Evolutionary conservation across 1,284 basidiomycete genomes (phyloP), one percentile per base, ranked within the genome.

Genomic region (Ganoderma boninense): DNA sequence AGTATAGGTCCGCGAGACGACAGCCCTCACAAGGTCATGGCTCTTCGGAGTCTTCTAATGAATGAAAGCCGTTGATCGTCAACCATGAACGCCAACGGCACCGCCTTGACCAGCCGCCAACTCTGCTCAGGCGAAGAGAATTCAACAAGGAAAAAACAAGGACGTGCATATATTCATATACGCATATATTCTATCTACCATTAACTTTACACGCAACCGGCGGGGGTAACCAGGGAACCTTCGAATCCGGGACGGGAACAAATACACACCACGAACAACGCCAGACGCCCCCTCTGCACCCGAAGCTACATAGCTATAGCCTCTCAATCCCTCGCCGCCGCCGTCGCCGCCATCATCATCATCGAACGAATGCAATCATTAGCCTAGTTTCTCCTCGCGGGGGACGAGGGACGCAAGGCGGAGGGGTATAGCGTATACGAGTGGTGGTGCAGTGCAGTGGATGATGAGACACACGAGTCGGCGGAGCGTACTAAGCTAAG

Each of bases 141-240:
- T n/a, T n/a, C n/a, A n/a, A n/a, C n/a, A n/a, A n/a, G n/a, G n/a
- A n/a, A n/a, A n/a, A 3, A 8, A 16, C 23, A 62, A n/a, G n/a
- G n/a, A 23, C 40, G 40, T 29, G 42, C 49, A 65, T 43, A 40
- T 44, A 64, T 32, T 49, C 66, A 56, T 63, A 42, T 63, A 43
- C 49, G 61, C 49, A 56, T 67, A 16, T 46, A 20, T 57, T 67
- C 67, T 64, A 68, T 64, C 67, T 64, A 68, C 56, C 62, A 59
- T 68, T 64, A 68, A 66, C 65, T 61, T 66, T 66, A 66, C 65
- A 68, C 67, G 44, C 62, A 26, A 38, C n/a, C 59, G 29, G 40
- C 20, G 29, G n/a, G 42, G 29, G n/a, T 18, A 23, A 63, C n/a
- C 26, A 20, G 18, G 14, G 62, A 43, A 52, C 52, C 29, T 20